Percentiles rank a stretch among this genome's conserved stretches.
phyloP scores from a whole-genome alignment of 371 early-diverging fungal species.

The Cokeromyces recurvatus region DNA sequence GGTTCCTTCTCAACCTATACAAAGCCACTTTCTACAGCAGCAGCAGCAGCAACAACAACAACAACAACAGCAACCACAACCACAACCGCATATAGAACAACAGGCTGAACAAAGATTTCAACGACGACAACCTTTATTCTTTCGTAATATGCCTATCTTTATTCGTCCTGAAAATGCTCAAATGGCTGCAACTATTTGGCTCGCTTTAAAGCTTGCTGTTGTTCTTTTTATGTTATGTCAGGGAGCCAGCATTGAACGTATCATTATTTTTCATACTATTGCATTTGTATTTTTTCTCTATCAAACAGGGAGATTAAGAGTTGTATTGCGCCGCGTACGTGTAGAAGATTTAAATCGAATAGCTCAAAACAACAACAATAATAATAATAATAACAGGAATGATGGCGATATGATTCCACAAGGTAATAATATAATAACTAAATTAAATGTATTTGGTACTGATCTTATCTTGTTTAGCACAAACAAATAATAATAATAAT shows the following conservation, averaged over 20 bases:
- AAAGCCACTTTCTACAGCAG: neutral
- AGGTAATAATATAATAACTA: too few species aligned
- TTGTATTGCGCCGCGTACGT: conserved; percentile 31
- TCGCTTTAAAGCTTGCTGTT: conserved; percentile 33
- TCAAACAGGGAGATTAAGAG: conserved; percentile 40
- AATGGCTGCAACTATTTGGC: conserved; percentile 29
- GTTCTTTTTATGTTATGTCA: conserved; percentile 38
- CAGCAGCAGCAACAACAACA: conserved; percentile 7
- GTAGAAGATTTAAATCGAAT: conserved; percentile 11
- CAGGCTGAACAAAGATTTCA: conserved; percentile 5
- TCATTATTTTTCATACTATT: conserved; percentile 32
- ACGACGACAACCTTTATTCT: neutral
- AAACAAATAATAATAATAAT: neutral
- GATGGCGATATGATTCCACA: too few species aligned
- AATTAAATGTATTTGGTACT: too few species aligned
- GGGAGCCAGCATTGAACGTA: conserved; percentile 37
- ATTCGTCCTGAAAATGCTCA: conserved; percentile 13
- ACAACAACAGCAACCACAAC: conserved; percentile 9
- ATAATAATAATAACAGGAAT: neutral
- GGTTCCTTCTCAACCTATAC: conserved; percentile 15
- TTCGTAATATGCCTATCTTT: neutral
- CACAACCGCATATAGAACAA: neutral
- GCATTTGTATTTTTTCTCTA: conserved; percentile 38
- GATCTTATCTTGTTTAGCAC: too few species aligned
- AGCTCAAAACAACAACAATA: conserved; percentile 1